Percentiles rank a stretch among this genome's conserved stretches.
phyloP scores from a whole-genome alignment of 108 stramenopile genomes.

The Nannochloropsis granulata region DNA sequence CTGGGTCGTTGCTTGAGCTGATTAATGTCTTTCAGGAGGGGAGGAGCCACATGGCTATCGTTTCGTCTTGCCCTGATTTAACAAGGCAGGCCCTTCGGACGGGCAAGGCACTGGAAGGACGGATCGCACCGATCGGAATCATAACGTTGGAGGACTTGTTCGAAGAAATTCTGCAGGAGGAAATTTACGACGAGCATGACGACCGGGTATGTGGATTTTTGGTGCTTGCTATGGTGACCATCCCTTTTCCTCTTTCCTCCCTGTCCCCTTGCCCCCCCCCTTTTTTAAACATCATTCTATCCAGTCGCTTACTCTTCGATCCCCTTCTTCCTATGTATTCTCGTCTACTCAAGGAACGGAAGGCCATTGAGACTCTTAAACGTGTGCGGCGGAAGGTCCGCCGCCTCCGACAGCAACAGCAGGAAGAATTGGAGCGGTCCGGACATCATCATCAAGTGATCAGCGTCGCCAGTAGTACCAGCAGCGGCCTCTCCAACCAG shows the following conservation, averaged over 20 bases:
- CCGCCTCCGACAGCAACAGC: neutral
- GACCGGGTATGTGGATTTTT: neutral
- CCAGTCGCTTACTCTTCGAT: neutral
- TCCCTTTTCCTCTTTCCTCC: too few species aligned
- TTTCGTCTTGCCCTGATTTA: neutral
- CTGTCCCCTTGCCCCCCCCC: too few species aligned
- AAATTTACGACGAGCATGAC: neutral
- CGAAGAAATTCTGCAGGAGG: conserved; percentile 32
- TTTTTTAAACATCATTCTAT: neutral
- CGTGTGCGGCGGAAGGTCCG: neutral
- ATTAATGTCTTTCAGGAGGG: conserved; percentile 26
- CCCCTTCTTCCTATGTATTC: neutral
- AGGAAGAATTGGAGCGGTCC: neutral
- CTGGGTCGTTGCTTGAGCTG: conserved; percentile 16
- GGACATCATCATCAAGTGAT: neutral
- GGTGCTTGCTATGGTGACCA: neutral
- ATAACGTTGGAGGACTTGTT: conserved; percentile 31
- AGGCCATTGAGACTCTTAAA: neutral
- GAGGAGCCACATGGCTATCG: conserved; percentile 19
- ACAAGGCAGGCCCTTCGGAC: conserved; percentile 14
- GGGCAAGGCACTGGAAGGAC: conserved; percentile 12
- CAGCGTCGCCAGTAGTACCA: neutral
- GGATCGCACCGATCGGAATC: conserved; percentile 19
- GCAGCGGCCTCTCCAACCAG: neutral
- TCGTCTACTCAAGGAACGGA: neutral